These are phyloP conservation scores for Paulownia fortunei DNA, from an alignment of 257 asterid genomes.

Conservation along the genomic window DNA sequence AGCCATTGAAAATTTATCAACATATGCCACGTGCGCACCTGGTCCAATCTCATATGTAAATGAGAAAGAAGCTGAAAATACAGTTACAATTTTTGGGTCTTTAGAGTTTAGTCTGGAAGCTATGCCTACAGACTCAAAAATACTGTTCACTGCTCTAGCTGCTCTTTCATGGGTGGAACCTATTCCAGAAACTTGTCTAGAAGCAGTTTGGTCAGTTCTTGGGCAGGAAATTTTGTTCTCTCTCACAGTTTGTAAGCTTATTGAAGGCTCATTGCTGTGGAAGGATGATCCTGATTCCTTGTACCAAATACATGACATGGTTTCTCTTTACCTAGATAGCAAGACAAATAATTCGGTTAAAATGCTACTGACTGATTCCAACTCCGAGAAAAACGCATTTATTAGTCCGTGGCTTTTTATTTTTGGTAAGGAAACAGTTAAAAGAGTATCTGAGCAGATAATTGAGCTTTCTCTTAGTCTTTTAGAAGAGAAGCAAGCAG, in stretches of 20 bases:
- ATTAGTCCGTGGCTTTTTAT: conserved; percentile 46
- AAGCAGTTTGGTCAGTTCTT: conserved; percentile 45
- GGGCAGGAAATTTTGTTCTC: conserved; percentile 39
- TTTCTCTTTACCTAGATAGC: conserved; percentile 42
- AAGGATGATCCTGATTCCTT: conserved; percentile 33
- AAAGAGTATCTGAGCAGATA: conserved; percentile 30
- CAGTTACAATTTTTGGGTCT: conserved; percentile 44
- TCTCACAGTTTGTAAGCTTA: conserved; percentile 42
- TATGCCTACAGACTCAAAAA: conserved; percentile 36
- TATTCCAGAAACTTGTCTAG: conserved; percentile 44
- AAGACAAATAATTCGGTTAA: conserved; percentile 32
- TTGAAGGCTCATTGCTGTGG: conserved; percentile 42
- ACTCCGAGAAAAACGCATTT: conserved; percentile 19
- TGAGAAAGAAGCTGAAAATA: conserved; percentile 44
- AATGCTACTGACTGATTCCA: conserved; percentile 27
- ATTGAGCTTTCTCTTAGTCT: conserved; percentile 23
- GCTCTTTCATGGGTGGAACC: conserved; percentile 47
- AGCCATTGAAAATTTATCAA: conserved; percentile 41
- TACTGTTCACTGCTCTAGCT: conserved; percentile 42
- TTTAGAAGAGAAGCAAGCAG: conserved; percentile 28
- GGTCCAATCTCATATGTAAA: conserved; percentile 47
- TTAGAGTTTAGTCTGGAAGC: conserved; percentile 47
- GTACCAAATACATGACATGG: conserved; percentile 47
- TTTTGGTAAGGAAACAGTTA: conserved; percentile 37
- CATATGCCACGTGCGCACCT: conserved; percentile 40